Evolutionary conservation across 306 rosid genomes (phyloP), one percentile per base, ranked within the genome.

Genomic region (Dicorynia guianensis): DNA sequence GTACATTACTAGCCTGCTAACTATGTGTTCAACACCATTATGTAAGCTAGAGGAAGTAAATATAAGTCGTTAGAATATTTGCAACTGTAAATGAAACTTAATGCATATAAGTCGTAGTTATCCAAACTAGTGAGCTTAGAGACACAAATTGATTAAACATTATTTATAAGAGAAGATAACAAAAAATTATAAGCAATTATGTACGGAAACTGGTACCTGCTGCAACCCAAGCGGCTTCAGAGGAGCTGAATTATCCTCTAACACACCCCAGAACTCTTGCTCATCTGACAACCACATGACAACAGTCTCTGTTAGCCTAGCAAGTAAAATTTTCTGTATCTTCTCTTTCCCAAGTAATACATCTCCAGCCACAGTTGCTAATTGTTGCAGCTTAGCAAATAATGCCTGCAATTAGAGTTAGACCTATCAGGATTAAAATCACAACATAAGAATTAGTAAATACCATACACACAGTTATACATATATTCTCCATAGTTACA

Each of bases 211-310:
- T 81, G 70, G 46, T 75, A 92, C 98, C 98, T 92, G 98, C 87
- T 89, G 93, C 85, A 95, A 82, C 52, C 99, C 99, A 59, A 83
- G 64, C 19, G 99, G 84, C 75, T 81, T 89, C 52, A 95, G 87
- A 71, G 91, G 88, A 76, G 86, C 69, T 61, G 97, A 89, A 43
- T 48, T 88, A 82, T 88, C 90, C 82, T 92, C 98, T 60, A 95
- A 85, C 65, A 89, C 90, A 12, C 85, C 87, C 99, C 98, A 95
- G 84, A 95, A 92, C 78, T 95, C 99, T 80, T 95, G 99, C 60
- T 92, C 99, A 76, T 89, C 97, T 13, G 97, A 90, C 83, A 95
- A 74, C 99, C 99, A 95, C 85, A 95, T 95, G 62, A 95, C 86
- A 77, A 95, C 92, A 19, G 99, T 95, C 91, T 95, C 99, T 10